Percentiles rank a stretch among this genome's conserved stretches.
These are phyloP conservation scores for Solanum peruvianum DNA, from an alignment of 257 asterid genomes.

Conservation along the genomic window DNA sequence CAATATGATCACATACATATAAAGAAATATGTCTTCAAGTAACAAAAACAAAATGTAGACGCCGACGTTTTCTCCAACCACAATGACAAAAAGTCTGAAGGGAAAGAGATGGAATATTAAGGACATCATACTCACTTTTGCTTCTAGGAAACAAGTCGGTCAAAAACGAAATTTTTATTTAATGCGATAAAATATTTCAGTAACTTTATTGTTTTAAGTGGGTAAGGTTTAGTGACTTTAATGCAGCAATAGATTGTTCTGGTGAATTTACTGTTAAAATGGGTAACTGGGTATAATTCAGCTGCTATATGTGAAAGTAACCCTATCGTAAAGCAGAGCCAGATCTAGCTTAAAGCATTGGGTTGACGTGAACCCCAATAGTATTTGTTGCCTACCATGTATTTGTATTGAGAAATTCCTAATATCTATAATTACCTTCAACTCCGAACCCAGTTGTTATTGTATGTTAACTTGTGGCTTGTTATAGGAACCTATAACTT, in stretches of 20 bases:
- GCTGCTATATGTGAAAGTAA: neutral
- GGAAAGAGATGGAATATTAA: too few species aligned
- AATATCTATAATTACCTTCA: neutral
- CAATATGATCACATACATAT: neutral
- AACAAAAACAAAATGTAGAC: neutral
- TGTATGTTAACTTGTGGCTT: neutral
- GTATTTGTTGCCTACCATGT: neutral
- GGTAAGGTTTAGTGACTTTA: too few species aligned
- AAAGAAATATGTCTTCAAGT: neutral
- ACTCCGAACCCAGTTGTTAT: neutral
- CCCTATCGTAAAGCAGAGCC: neutral
- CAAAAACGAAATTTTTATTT: neutral
- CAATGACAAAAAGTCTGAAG: neutral
- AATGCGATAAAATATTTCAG: too few species aligned
- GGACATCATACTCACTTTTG: too few species aligned
- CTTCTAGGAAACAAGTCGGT: too few species aligned
- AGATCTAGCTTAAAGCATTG: neutral
- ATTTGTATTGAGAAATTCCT: neutral
- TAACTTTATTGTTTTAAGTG: neutral
- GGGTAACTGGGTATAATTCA: neutral
- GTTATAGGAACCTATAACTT: neutral
- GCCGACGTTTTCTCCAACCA: too few species aligned
- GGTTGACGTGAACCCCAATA: neutral
- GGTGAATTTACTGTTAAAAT: neutral
- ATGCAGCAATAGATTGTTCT: neutral